phyloP scores from a whole-genome alignment of 495 filamentous ascomycete genomes.

The Podospora fimiseda region DNA sequence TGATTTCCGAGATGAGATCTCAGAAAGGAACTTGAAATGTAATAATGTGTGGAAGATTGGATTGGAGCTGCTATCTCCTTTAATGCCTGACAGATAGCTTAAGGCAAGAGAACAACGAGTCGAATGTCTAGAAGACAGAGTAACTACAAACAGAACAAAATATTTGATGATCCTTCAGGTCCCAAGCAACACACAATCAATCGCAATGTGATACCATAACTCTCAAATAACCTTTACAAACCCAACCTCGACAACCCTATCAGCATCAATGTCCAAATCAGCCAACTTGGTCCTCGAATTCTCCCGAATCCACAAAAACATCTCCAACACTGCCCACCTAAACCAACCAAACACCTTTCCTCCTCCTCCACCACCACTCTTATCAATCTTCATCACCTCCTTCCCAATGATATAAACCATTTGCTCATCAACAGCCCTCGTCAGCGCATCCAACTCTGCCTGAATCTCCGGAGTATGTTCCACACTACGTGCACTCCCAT shows the following conservation, averaged over 20 bases:
- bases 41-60: no score
- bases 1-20: no score
- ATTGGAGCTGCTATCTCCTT: no score
- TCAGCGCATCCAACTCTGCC: conserved; percentile 38
- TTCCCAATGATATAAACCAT: conserved; percentile 62
- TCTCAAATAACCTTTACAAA: conserved; percentile 60
- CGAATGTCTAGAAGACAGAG: no score
- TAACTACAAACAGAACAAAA: no score
- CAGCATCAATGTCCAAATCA: conserved; percentile 52
- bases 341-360: conserved; percentile 30
- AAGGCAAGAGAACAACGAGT: no score
- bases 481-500: conserved; percentile 9
- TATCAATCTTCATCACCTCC: conserved; percentile 52
- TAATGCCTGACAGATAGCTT: no score
- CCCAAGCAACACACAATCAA: no score
- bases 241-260: conserved; percentile 60
- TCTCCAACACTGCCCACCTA: conserved; percentile 43
- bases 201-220: no score
- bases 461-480: conserved; percentile 27
- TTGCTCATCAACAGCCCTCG: conserved; percentile 48
- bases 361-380: no score
- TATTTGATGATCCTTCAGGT: no score
- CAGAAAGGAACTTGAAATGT: no score
- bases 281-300: conserved; percentile 58
- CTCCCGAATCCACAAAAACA: conserved; percentile 63